Evolutionary conservation across 176 grass and related monocot genomes (phyloP), one percentile per base, ranked within the genome.

Genomic region (Ampelocalamus luodianensis): DNA sequence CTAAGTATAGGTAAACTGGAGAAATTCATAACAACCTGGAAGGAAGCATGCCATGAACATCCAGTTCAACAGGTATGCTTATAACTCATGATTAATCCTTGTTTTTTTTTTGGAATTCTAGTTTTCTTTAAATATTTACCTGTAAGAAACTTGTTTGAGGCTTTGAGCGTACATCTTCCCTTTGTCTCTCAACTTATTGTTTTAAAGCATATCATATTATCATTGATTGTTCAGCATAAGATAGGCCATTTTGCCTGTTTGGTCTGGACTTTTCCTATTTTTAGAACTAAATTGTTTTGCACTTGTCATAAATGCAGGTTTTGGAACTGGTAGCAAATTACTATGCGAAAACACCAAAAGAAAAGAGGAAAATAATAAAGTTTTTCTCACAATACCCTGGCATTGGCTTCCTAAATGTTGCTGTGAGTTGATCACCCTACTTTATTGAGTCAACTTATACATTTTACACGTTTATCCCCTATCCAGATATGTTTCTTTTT

Each of bases 21-120:
- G 69, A 93, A 92, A 73, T 95, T 98, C 82, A 90, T 90, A 68
- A 90, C 93, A 58, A 95, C 89, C 53, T 98, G 96, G 95, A 98
- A 92, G 85, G 93, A 93, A 88, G 84, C 91, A 79, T 98, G 96
- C 58, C 71, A 70, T 67, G 88, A 91, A 68, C 91, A 90, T 88
- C 71, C 93, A 46, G 85, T 93, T 82, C 62, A 85, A 65, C 87
- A 98, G 96, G 96, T 98, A 92, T 55, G 37, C 50, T 54, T 82
- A 81, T 10, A 49, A 43, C 48, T 50, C 26, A 51, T 53, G 20
- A 48, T 72, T 10, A 55, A 84, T 58, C 11, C 61, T 51, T 61
- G 63, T 20, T 63, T 71, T 65, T 13, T 53, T 53, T 18, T 15
- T 3, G 49, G 4, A 11, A 72, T 72, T 12, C 11, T 34, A 53